These are phyloP conservation scores for Chlamydomonas sp. DNA, from an alignment of 139 green algal species.

Conservation along the genomic window DNA sequence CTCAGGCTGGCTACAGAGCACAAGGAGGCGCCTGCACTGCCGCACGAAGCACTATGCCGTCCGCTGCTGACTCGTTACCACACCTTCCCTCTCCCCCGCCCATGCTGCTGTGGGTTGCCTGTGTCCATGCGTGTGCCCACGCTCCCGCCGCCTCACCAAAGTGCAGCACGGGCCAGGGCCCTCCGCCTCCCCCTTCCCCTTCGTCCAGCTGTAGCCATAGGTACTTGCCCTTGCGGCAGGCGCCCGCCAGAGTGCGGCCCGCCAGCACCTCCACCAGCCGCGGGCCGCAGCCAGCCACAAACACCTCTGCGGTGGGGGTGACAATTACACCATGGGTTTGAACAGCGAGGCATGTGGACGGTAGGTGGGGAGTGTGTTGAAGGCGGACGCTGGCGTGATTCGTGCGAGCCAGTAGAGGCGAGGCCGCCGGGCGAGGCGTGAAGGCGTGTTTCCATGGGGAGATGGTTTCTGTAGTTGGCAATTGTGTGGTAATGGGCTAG, in stretches of 20 bases:
- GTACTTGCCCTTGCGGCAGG: constrained; percentile 81
- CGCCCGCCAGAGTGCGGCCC: constrained; percentile 44
- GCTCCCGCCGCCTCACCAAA: constrained; percentile 64
- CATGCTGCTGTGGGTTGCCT: not conserved
- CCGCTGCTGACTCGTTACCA: not conserved
- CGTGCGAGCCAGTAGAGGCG: not conserved
- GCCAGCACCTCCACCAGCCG: constrained; percentile 60
- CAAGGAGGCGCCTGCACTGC: not conserved
- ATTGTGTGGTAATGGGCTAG: too few species aligned
- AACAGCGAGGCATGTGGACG: not conserved
- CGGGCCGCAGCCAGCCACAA: constrained; percentile 49
- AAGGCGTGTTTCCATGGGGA: not conserved
- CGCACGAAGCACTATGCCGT: not conserved
- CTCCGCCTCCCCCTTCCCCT: not conserved
- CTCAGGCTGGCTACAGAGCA: not conserved
- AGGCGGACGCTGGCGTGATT: too few species aligned
- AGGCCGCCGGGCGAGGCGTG: not conserved
- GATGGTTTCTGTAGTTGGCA: too few species aligned
- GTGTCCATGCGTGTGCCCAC: not conserved
- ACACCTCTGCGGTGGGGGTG: constrained; percentile 63
- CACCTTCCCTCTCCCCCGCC: not conserved
- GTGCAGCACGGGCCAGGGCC: constrained; percentile 71
- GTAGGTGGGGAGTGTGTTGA: too few species aligned
- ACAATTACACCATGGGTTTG: too few species aligned
- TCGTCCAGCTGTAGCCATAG: constrained; percentile 79